Evolutionary conservation across 768 basidiomycete genomes (phyloP).

Genomic region (Panellus pusillus): DNA sequence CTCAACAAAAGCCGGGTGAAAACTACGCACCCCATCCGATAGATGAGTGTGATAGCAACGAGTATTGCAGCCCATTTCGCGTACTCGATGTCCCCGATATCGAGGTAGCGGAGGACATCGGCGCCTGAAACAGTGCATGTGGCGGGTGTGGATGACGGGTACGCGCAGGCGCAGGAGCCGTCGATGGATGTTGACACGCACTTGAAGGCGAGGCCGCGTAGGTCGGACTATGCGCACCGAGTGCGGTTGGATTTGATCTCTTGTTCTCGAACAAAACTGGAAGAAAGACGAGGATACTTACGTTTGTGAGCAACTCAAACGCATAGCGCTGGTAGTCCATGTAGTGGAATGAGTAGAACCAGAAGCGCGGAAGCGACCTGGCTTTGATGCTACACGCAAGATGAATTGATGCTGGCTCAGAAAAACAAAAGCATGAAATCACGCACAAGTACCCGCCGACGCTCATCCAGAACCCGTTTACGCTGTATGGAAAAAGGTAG

Average conservation of each 20-base stretch:
- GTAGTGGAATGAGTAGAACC: conserved; percentile 57
- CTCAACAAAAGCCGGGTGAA: background rate
- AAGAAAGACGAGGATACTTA: conserved; percentile 16
- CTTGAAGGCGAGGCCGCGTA: conserved; percentile 44
- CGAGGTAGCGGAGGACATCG: conserved; percentile 51
- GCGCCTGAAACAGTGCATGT: conserved; percentile 49
- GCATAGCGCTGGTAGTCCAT: conserved; percentile 55
- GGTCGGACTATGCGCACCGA: too few species aligned
- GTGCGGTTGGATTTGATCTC: conserved; percentile 15
- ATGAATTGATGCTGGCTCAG: conserved; percentile 6
- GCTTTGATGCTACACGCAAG: conserved; percentile 46
- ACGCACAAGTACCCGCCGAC: conserved; percentile 48
- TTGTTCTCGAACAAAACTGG: background rate
- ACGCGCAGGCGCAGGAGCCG: conserved; percentile 47
- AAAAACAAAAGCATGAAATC: background rate
- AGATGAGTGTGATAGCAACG: conserved; percentile 45
- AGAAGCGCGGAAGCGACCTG: conserved; percentile 53
- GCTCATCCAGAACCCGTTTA: conserved; percentile 62
- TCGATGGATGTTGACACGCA: conserved; percentile 35
- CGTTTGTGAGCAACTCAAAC: conserved; percentile 39
- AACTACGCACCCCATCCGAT: conserved; percentile 42
- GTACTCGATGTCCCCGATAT: conserved; percentile 43
- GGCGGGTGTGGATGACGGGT: conserved; percentile 45
- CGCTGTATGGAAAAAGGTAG: too few species aligned
- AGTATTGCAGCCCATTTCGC: conserved; percentile 47